phyloP scores from a whole-genome alignment of 75 land plant species.

The Selaginella tamariscina region DNA sequence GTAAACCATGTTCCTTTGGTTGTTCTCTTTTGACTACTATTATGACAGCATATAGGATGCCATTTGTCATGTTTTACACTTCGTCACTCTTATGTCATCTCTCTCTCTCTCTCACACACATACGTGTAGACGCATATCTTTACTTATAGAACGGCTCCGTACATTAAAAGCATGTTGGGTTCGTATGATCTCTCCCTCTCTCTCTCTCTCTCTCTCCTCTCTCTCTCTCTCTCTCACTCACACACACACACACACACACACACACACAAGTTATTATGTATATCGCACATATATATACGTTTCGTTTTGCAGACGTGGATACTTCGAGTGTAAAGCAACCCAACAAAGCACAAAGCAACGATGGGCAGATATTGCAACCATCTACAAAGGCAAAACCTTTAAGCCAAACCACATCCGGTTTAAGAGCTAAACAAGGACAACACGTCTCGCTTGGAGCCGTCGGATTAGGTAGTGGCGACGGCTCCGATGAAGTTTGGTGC shows the following conservation, averaged over 20 bases:
- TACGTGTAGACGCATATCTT: no score
- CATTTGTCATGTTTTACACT: no score
- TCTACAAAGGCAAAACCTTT: constrained; percentile 59
- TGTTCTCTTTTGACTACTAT: no score
- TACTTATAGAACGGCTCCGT: no score
- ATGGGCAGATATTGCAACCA: constrained; percentile 95
- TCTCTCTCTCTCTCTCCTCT: no score
- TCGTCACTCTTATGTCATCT: no score
- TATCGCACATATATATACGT: background rate
- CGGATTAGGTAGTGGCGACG: constrained; percentile 23
- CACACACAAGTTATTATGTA: background rate
- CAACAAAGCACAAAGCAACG: constrained; percentile 18
- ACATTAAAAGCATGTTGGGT: no score
- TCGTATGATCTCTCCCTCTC: no score
- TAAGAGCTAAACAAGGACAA: constrained; percentile 17
- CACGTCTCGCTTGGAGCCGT: constrained; percentile 10
- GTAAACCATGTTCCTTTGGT: no score
- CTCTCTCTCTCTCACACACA: no score
- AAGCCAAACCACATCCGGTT: constrained; percentile 17
- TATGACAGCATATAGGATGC: no score
- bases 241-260: background rate
- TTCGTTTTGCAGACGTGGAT: background rate
- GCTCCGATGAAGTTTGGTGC: constrained; percentile 76
- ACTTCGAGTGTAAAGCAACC: background rate
- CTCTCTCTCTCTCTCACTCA: no score